Base-by-base conservation (phyloP, 2,329 filamentous ascomycete species). In the Talaromyces sp. region DNA sequence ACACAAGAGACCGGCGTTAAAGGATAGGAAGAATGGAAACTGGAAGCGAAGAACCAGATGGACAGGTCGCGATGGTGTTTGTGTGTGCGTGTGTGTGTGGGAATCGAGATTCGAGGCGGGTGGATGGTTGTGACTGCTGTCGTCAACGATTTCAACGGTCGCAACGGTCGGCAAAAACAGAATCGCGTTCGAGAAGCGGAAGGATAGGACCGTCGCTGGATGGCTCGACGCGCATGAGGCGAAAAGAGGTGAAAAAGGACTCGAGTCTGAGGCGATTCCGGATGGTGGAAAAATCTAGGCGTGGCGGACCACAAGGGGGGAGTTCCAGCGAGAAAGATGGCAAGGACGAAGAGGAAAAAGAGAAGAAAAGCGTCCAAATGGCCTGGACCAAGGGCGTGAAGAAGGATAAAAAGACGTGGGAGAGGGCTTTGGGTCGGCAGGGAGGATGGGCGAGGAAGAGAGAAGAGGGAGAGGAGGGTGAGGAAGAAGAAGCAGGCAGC, bases 221-320 rank as follows among this genome's bases (percentile, higher is more conserved):
- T 27, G 56, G 58, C 59, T 59, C 53, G 60, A 62, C 53, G 63
- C 58, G 59, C 64, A 62, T 62, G 61, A 68, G 68, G 66, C 46
- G 65, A 64, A 63, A 66, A 63, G 64, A 24, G 9, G 43, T 3
- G 19, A 14, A 24, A 19, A 24, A 24, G 11, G n/a, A 46, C 43
- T 46, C n/a, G n/a, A 46, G 43, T 46, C 43, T 46, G 17, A 13
- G 21, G 43, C 43, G 43, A 24, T 24, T 19, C 21, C 66, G 67
- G 64, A 67, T 63, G 64, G 64, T 49, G 38, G 29, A 26, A 54
- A 53, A 58, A 50, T 10, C 54, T 52, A 46, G 26, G 26, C 49
- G 49, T 52, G 26, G 49, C 43, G 43, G 43, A 46, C 43, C 8
- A 4, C n/a, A 29, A 52, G 46, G 27, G 46, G 32, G 24, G 52